Conservation (phyloP, 1,284 basidiomycete genomes). For the Leccinum pachyderme region DNA sequence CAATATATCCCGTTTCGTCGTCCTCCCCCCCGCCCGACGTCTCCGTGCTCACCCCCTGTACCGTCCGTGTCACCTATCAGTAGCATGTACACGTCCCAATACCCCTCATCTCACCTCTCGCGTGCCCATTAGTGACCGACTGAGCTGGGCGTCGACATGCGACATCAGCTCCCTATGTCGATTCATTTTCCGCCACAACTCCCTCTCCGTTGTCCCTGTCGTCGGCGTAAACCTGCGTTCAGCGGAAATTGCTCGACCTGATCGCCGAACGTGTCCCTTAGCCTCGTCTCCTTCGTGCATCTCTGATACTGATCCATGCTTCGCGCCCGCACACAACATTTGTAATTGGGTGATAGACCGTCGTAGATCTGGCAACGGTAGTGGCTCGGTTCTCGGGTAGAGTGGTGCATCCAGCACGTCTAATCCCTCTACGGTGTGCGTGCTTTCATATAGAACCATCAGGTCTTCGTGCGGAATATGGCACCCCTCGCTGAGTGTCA, state of each 20-base stretch:
- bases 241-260: conserved; percentile 36
- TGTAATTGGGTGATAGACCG: conserved; percentile 59
- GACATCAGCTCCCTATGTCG: conserved; percentile 47
- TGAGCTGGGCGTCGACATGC: conserved; percentile 54
- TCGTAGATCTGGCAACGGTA: conserved; percentile 54
- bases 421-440: conserved; percentile 13
- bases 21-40: conserved; percentile 40
- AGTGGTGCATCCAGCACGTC: conserved; percentile 36
- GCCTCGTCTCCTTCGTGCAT: conserved; percentile 29
- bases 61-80: conserved; percentile 9
- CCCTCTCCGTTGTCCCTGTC: conserved; percentile 18
- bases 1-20: conserved; percentile 56
- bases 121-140: conserved; percentile 36
- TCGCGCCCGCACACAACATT: conserved; percentile 40
- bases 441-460: conserved; percentile 40
- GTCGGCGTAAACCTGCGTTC: conserved; percentile 23
- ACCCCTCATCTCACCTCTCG: conserved; percentile 42
- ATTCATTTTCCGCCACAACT: conserved; percentile 30
- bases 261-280: conserved; percentile 30
- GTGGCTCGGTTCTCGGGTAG: conserved; percentile 38
- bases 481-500: conserved; percentile 60
- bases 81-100: neutral
- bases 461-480: conserved; percentile 38
- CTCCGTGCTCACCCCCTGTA: conserved; percentile 40
- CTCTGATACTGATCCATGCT: conserved; percentile 32